These are phyloP conservation scores for Verticillium albo-atrum DNA, from an alignment of 2,329 filamentous ascomycete species.

Conservation along the genomic window DNA sequence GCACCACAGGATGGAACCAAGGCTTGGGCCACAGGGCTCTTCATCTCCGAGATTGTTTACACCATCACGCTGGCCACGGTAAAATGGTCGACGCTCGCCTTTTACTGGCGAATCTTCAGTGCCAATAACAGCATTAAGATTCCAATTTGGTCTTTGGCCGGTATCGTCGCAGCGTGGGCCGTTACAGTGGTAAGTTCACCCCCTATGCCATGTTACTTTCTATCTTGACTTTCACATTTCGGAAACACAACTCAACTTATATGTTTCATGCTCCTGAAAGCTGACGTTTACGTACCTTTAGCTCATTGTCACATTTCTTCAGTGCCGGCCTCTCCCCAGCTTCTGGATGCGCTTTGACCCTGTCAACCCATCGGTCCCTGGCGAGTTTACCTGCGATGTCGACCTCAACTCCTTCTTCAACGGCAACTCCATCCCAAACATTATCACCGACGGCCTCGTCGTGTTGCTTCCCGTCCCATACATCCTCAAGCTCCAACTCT, in stretches of 20 bases:
- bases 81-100: conserved; percentile 18
- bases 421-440: conserved; percentile 20
- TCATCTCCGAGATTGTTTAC: conserved; percentile 16
- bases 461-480: conserved; percentile 21
- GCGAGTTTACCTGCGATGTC: conserved; percentile 12
- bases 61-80: conserved; percentile 12
- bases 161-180: conserved; percentile 13
- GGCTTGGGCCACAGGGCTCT: conserved; percentile 15
- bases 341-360: conserved; percentile 15
- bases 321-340: conserved; percentile 13
- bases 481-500: conserved; percentile 20
- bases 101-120: conserved; percentile 20
- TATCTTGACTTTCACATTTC: too few species aligned
- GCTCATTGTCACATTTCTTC: conserved; percentile 12
- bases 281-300: not conserved
- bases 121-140: conserved; percentile 13
- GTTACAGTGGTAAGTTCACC: conserved; percentile 14
- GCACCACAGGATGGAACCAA: conserved; percentile 12
- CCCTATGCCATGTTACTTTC: not conserved
- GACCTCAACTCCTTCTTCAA: conserved; percentile 18
- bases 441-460: conserved; percentile 20
- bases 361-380: conserved; percentile 6
- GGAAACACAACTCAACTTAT: not conserved
- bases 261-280: not conserved
- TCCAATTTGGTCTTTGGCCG: conserved; percentile 12